Base-by-base conservation (phyloP, 1,284 basidiomycete species). In the Inonotus hispidus region DNA sequence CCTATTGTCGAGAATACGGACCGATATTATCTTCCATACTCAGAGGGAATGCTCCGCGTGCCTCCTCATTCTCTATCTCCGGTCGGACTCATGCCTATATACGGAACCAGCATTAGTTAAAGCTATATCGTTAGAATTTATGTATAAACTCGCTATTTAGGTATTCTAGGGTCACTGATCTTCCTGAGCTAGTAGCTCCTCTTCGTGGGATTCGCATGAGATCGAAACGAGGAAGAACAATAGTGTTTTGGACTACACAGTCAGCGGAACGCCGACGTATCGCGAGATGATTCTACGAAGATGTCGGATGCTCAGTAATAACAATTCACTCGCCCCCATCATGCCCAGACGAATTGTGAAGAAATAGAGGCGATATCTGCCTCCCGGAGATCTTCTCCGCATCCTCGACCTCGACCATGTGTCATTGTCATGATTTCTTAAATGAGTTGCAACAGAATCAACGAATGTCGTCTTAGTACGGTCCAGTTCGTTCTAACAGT, bases 401-500 rank as follows among this genome's bases (percentile, higher is more conserved):
- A 6, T 32, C 55, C 55, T 56, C 55, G 50, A 53, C 50, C 29
- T 53, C 50, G 55, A 46, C 55, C 55, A 56, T 56, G 55, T 56
- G 55, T 25, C 39, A n/a, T 46, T 53, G 25, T 4, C 32, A 53
- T 53, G 23, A 53, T 6, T 16, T 25, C 29, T 29, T 29, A 16
- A 2, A 6, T 6, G 46, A 49, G 13, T 23, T 53, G 4, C 11
- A 46, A 29, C 39, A 27, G 41, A 16, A 35, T 46, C 27, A 11
- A 14, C 45, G 27, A 16, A 16, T 16, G 29, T 14, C 41, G 5
- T 5, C 41, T 4, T 56, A 38, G 4, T 2, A 45, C n/a, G 23
- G 16, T 45, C 16, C 14, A 46, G 45, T 25, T 41, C 11, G 14
- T 14, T 55, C 38, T 10, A 25, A 23, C 37, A 7, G 23, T n/a